These are phyloP conservation scores for Suillus clintonianus DNA, from an alignment of 768 basidiomycete genomes.

Conservation along the genomic window DNA sequence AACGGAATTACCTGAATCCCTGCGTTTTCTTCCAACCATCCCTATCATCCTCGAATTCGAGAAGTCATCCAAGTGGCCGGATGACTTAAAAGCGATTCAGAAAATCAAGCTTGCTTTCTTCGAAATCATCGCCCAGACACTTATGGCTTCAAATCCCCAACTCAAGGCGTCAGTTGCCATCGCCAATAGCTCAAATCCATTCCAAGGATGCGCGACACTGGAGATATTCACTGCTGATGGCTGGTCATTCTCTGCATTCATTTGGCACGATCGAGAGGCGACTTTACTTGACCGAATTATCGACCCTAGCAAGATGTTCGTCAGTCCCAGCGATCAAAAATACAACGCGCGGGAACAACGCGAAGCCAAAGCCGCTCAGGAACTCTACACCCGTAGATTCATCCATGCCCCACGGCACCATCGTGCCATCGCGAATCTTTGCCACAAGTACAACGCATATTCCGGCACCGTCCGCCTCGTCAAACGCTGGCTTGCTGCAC, in stretches of 20 bases:
- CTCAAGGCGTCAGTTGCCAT: constrained; percentile 61
- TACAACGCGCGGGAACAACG: constrained; percentile 45
- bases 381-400: constrained; percentile 69
- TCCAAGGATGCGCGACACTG: constrained; percentile 69
- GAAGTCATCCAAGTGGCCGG: constrained; percentile 91
- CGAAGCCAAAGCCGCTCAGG: constrained; percentile 57
- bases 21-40: constrained; percentile 69
- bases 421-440: constrained; percentile 73
- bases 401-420: constrained; percentile 85
- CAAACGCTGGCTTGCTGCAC: constrained; percentile 91
- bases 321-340: constrained; percentile 16
- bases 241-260: constrained; percentile 82
- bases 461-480: constrained; percentile 83
- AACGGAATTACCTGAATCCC: constrained; percentile 53
- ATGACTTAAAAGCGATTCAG: constrained; percentile 89
- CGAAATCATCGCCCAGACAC: constrained; percentile 69
- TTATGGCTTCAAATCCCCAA: constrained; percentile 55
- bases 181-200: constrained; percentile 49
- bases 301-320: constrained; percentile 37
- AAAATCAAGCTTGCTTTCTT: constrained; percentile 94
- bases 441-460: constrained; percentile 78
- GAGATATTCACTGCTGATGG: constrained; percentile 82
- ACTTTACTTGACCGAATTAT: constrained; percentile 73
- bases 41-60: constrained; percentile 87
- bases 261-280: constrained; percentile 88